Evolutionary conservation across 2,329 filamentous ascomycete species (phyloP).

Genomic region (Stagonosporopsis chrysanthemi): DNA sequence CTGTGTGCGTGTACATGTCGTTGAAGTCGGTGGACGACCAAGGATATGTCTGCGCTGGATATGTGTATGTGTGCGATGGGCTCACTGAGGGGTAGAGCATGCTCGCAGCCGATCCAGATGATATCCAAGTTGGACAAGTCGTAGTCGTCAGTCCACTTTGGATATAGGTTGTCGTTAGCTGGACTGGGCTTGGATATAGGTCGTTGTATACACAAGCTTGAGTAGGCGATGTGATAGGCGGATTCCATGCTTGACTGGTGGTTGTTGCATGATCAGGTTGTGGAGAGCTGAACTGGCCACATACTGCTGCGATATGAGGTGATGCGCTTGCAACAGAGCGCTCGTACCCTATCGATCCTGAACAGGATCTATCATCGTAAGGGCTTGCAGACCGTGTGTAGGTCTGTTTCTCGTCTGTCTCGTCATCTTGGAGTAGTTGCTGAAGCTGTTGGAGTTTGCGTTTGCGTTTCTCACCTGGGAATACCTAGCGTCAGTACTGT

Average conservation of each 20-base stretch:
- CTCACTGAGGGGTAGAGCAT: not conserved
- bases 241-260: not conserved
- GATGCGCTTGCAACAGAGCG: constrained; percentile 5
- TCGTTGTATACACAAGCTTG: not conserved
- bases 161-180: not conserved
- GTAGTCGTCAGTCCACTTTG: not conserved
- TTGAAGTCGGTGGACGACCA: not conserved
- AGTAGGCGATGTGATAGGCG: not conserved
- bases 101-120: not conserved
- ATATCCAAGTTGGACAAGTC: not conserved
- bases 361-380: constrained; percentile 25
- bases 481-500: not conserved
- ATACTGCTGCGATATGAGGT: constrained; percentile 1
- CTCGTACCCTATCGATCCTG: constrained; percentile 30
- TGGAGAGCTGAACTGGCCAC: not conserved
- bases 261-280: not conserved
- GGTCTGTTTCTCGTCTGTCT: constrained; percentile 23
- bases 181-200: not conserved
- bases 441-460: constrained; percentile 48
- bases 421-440: constrained; percentile 40
- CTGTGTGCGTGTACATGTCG: not conserved
- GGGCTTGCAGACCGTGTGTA: constrained; percentile 23
- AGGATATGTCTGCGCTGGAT: not conserved
- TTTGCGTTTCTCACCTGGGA: constrained; percentile 47
- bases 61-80: not conserved